phyloP scores from a whole-genome alignment of 1,139 yeast species.

The Lodderomyces metapsilosis region DNA sequence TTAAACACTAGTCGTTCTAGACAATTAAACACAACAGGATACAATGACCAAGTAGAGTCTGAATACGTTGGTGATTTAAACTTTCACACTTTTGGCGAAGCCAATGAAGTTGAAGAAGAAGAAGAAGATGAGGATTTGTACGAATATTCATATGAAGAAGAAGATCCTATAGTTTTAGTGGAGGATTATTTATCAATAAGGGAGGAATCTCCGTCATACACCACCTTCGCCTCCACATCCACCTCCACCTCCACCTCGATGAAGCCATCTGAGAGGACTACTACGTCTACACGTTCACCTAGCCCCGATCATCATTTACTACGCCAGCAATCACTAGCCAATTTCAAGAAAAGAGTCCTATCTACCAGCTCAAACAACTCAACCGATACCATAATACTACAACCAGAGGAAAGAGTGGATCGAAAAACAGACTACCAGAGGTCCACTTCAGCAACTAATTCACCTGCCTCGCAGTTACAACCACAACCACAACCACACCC shows the following conservation, averaged over 20 bases:
- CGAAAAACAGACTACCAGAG: background rate
- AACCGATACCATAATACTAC: background rate
- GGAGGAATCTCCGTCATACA: background rate
- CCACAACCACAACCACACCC: too few relatives aligned
- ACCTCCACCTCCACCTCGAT: background rate
- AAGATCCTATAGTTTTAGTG: constrained; percentile 51
- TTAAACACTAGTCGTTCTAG: background rate
- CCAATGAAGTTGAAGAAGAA: constrained; percentile 11
- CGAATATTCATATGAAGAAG: constrained; percentile 18
- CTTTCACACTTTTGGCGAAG: constrained; percentile 3
- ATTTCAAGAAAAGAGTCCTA: constrained; percentile 30
- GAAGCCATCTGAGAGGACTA: background rate
- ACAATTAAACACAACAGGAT: background rate
- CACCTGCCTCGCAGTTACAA: background rate
- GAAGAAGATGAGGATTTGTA: constrained; percentile 7
- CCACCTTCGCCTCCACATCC: background rate
- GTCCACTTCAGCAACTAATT: background rate
- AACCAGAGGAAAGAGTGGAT: background rate
- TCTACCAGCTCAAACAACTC: background rate
- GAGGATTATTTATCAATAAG: constrained; percentile 45
- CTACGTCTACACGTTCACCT: background rate
- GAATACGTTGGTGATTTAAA: background rate
- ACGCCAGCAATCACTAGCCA: constrained; percentile 39
- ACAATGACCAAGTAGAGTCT: constrained; percentile 7
- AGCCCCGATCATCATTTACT: constrained; percentile 13